Conservation (phyloP, 495 filamentous ascomycete species). For the Jackrogersella minutella region DNA sequence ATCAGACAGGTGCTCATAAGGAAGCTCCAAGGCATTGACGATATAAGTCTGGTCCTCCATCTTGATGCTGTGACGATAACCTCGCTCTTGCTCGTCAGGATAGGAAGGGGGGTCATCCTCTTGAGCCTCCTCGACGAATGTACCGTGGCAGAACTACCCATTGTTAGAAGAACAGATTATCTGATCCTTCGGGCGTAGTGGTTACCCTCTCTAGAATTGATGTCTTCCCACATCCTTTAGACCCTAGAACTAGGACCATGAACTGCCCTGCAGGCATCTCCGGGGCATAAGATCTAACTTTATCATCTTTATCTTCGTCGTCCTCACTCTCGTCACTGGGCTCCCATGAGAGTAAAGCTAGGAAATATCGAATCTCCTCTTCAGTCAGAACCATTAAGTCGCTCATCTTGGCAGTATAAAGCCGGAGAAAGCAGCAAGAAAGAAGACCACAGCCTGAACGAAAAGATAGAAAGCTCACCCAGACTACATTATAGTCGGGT, state of each 20-base stretch:
- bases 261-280: slow-evolving; percentile 47
- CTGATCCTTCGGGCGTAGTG: not conserved
- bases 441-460: not conserved
- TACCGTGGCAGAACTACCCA: slow-evolving; percentile 45
- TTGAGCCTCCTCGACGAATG: slow-evolving; percentile 33
- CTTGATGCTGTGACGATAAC: slow-evolving; percentile 45
- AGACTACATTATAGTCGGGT: slow-evolving; percentile 1
- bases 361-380: slow-evolving; percentile 54
- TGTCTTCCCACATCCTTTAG: slow-evolving; percentile 53
- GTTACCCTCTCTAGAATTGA: slow-evolving; percentile 51
- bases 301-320: slow-evolving; percentile 1
- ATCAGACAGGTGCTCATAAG: slow-evolving; percentile 44
- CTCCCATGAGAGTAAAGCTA: slow-evolving; percentile 54
- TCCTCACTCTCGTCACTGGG: slow-evolving; percentile 30
- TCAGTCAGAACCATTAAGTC: slow-evolving; percentile 49
- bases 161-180: not conserved
- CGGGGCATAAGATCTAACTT: slow-evolving; percentile 3
- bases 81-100: slow-evolving; percentile 42
- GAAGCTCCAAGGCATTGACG: slow-evolving; percentile 51
- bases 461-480: not conserved
- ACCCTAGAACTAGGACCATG: slow-evolving; percentile 52
- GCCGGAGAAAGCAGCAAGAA: not conserved
- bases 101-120: slow-evolving; percentile 32
- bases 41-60: slow-evolving; percentile 46
- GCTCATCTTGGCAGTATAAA: not conserved